Conservation (phyloP, 805 yeast species). For the Starmerella roubikii region DNA sequence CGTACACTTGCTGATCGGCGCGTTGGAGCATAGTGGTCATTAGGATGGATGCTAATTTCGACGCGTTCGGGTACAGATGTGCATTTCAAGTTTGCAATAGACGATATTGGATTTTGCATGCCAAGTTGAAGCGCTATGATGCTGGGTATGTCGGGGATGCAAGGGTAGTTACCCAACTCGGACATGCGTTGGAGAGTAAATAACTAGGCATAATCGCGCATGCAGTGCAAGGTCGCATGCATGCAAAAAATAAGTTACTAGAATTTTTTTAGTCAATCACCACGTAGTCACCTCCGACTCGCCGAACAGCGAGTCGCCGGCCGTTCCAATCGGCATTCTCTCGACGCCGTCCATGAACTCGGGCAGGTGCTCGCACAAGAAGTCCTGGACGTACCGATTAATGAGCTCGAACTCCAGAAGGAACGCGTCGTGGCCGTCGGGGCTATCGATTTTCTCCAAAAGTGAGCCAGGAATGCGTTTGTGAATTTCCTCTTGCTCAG, state of each 20-base stretch:
- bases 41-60: neutral
- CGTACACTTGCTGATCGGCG: neutral
- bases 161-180: neutral
- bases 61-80: neutral
- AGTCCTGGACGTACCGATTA: constrained; percentile 53
- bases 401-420: constrained; percentile 76
- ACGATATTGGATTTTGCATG: neutral
- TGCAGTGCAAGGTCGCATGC: too few relatives aligned
- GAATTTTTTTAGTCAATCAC: constrained; percentile 31
- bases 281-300: constrained; percentile 90
- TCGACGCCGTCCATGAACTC: constrained; percentile 45
- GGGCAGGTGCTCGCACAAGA: constrained; percentile 44
- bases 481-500: constrained; percentile 81
- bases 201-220: too few relatives aligned
- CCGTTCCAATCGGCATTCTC: constrained; percentile 31
- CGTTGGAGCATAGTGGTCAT: neutral
- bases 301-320: constrained; percentile 54
- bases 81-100: constrained; percentile 4
- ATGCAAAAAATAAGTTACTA: too few relatives aligned
- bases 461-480: constrained; percentile 54
- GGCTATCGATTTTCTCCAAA: constrained; percentile 65
- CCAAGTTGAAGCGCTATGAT: too few relatives aligned
- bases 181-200: too few relatives aligned
- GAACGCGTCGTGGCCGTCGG: constrained; percentile 97
- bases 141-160: neutral